Percentiles rank a stretch among this genome's conserved stretches.
Evolutionary conservation across 306 rosid genomes (phyloP).

Genomic region (Abrus pulchellus): DNA sequence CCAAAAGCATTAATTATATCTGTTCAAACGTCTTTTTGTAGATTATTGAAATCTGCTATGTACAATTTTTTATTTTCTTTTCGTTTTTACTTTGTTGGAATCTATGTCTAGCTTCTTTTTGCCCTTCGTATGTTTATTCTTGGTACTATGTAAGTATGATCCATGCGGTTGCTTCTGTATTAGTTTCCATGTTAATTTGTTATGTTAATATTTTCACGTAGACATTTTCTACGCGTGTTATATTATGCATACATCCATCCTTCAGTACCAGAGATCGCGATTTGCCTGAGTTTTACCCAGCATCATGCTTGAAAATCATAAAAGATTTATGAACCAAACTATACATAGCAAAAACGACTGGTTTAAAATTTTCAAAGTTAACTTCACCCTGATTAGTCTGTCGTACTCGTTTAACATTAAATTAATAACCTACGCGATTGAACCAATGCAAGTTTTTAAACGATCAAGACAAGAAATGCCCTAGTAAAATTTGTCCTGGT

Average conservation of each 20-base stretch:
- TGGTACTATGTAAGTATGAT: constrained; percentile 6
- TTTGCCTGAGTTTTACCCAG: background rate
- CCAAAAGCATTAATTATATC: constrained; percentile 42
- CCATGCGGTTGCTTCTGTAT: background rate
- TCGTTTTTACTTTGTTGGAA: background rate
- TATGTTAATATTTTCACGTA: background rate
- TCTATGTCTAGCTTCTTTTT: background rate
- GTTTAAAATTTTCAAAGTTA: constrained; percentile 25
- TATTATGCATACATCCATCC: background rate
- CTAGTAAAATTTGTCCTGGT: too few relatives aligned
- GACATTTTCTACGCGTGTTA: background rate
- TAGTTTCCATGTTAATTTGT: background rate
- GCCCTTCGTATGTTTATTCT: constrained; percentile 33
- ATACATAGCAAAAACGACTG: background rate
- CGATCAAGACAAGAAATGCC: background rate
- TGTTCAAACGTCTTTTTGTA: background rate
- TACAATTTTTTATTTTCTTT: background rate
- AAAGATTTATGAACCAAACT: background rate
- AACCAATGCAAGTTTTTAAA: background rate
- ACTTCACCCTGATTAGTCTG: background rate
- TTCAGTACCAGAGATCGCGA: background rate
- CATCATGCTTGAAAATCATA: background rate
- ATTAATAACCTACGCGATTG: background rate
- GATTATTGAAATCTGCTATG: background rate
- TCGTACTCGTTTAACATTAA: background rate